phyloP scores from a whole-genome alignment of 768 basidiomycete species.

The Xerocomellus dryophilus region DNA sequence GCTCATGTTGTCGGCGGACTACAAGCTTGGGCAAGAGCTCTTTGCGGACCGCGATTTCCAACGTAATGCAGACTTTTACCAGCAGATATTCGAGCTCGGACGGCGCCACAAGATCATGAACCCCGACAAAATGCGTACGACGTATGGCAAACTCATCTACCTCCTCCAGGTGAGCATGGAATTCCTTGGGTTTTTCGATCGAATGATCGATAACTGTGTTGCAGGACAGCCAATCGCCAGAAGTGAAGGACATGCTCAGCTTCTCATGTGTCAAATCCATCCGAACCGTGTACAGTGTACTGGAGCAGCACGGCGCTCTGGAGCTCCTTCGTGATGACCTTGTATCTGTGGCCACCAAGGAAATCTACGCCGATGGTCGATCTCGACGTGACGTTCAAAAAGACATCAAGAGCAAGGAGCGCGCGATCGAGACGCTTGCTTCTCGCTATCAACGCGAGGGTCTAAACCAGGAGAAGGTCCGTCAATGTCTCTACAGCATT shows the following conservation, averaged over 20 bases:
- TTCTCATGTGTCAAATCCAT: slow-evolving; percentile 80
- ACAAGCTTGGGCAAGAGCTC: slow-evolving; percentile 84
- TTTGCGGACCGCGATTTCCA: slow-evolving; percentile 81
- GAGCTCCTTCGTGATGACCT: slow-evolving; percentile 76
- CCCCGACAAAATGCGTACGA: slow-evolving; percentile 87
- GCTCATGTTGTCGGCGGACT: slow-evolving; percentile 76
- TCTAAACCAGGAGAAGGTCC: slow-evolving; percentile 61
- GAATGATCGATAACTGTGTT: not conserved
- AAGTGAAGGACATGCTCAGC: slow-evolving; percentile 74
- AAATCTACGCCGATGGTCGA: slow-evolving; percentile 72
- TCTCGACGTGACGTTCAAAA: slow-evolving; percentile 75
- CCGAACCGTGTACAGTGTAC: slow-evolving; percentile 64
- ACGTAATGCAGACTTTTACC: slow-evolving; percentile 76
- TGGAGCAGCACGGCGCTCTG: slow-evolving; percentile 62
- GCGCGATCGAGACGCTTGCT: slow-evolving; percentile 76
- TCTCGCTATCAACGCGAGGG: slow-evolving; percentile 55
- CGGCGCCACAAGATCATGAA: slow-evolving; percentile 90
- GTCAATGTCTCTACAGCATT: slow-evolving; percentile 82
- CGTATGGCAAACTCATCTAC: slow-evolving; percentile 84
- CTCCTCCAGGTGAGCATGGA: slow-evolving; percentile 60
- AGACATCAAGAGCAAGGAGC: slow-evolving; percentile 82
- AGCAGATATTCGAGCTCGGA: slow-evolving; percentile 77
- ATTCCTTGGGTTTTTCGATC: not conserved
- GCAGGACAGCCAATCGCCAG: slow-evolving; percentile 81
- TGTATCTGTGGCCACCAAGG: slow-evolving; percentile 72